Conservation (phyloP, 192 early-diverging fungal species). For the Lunasporangiospora selenospora region DNA sequence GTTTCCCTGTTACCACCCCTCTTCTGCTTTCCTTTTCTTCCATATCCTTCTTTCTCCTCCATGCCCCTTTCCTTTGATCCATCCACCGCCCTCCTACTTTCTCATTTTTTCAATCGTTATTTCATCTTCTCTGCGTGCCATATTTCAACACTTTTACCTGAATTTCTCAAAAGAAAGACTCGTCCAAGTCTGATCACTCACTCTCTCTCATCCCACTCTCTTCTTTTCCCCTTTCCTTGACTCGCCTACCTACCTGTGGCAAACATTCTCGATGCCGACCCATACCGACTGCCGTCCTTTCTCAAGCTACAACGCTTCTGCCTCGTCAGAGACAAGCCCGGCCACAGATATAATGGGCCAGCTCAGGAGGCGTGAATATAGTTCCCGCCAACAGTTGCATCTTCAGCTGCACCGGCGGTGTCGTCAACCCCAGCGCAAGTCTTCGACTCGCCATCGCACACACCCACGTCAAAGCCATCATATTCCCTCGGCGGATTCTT, state of each 20-base stretch:
- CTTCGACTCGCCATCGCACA: neutral
- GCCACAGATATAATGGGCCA: conserved; percentile 16
- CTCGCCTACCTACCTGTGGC: neutral
- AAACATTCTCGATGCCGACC: neutral
- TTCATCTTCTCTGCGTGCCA: neutral
- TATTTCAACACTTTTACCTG: too few species aligned
- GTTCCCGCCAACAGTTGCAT: conserved; percentile 37
- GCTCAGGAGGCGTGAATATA: conserved; percentile 27
- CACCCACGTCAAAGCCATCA: too few species aligned
- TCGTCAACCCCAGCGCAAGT: conserved; percentile 6
- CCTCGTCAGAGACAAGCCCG: neutral
- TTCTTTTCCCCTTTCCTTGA: neutral
- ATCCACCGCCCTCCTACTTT: neutral
- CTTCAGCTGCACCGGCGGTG: conserved; percentile 18
- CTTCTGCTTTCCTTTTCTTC: neutral
- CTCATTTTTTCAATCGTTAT: neutral
- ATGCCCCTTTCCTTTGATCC: neutral
- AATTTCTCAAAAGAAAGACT: too few species aligned
- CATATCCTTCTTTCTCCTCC: neutral
- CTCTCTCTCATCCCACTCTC: neutral
- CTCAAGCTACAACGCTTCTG: neutral
- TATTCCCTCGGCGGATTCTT: too few species aligned
- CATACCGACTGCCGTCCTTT: neutral
- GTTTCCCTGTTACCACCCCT: too few species aligned
- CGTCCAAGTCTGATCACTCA: too few species aligned